A percentile compares a stretch with the other conserved stretches of the same genome.
Conservation (phyloP, 2,329 filamentous ascomycete genomes). For the Sporothrix curviconia region DNA sequence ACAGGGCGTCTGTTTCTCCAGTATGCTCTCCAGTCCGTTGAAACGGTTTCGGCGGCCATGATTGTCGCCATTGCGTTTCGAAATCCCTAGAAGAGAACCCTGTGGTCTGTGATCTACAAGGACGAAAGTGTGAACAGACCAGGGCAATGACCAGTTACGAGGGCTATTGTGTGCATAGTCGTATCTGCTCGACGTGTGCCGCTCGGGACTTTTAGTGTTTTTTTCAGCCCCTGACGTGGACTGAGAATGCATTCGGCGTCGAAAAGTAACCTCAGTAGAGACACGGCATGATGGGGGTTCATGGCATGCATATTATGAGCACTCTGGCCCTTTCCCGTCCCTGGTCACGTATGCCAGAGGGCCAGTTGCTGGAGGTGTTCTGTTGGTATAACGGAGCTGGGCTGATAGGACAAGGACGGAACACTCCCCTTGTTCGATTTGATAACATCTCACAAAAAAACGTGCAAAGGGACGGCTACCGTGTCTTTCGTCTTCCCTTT, state of each 20-base stretch:
- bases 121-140: too few species aligned
- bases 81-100: background rate
- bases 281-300: too few species aligned
- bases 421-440: background rate
- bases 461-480: background rate
- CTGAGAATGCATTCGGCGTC: too few species aligned
- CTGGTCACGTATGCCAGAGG: too few species aligned
- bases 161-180: background rate
- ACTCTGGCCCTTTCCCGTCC: too few species aligned
- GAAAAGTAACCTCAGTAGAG: too few species aligned
- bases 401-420: too few species aligned
- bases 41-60: slow-evolving; percentile 3
- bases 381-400: too few species aligned
- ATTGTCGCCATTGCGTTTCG: slow-evolving; percentile 13
- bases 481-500: background rate
- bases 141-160: background rate
- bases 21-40: background rate
- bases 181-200: background rate
- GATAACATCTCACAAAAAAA: background rate
- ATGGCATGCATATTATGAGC: too few species aligned
- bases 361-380: background rate
- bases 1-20: background rate
- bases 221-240: background rate
- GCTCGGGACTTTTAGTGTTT: background rate
- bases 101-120: slow-evolving; percentile 8